Percentiles rank a stretch among this genome's conserved stretches.
Evolutionary conservation across 768 basidiomycete genomes (phyloP).

Genomic region (Amyloporia xantha): DNA sequence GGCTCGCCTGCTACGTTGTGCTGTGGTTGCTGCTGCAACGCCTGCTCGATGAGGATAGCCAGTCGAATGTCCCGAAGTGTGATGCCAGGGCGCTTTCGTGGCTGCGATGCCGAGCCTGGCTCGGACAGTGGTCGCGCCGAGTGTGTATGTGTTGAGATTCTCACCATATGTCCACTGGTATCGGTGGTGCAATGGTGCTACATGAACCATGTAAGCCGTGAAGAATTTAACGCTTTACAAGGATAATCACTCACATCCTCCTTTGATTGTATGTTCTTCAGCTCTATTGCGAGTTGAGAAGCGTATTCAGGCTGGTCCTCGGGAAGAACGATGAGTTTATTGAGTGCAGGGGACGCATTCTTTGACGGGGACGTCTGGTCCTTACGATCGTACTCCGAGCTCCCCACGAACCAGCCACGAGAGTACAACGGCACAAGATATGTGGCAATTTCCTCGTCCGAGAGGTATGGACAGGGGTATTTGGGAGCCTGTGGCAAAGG

Average conservation of each 20-base stretch:
- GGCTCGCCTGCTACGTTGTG: too few relatives aligned
- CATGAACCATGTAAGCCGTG: too few relatives aligned
- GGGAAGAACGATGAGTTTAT: too few relatives aligned
- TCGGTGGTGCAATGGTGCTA: too few relatives aligned
- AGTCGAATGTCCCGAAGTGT: conserved; percentile 47
- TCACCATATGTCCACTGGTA: too few relatives aligned
- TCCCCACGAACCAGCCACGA: conserved; percentile 4
- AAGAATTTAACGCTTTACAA: too few relatives aligned
- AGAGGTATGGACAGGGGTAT: conserved; percentile 18
- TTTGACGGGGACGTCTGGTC: neutral
- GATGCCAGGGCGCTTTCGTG: conserved; percentile 29
- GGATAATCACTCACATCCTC: too few relatives aligned
- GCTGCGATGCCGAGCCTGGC: neutral
- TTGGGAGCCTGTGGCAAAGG: conserved; percentile 8
- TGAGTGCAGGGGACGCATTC: too few relatives aligned
- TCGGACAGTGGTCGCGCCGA: neutral
- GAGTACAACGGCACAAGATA: conserved; percentile 14
- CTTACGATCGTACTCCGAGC: neutral
- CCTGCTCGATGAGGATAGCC: conserved; percentile 34
- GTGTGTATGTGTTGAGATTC: conserved; percentile 3
- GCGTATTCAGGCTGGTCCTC: too few relatives aligned
- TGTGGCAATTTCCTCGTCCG: conserved; percentile 6
- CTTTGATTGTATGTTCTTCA: too few relatives aligned
- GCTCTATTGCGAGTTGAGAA: too few relatives aligned
- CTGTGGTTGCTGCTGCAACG: too few relatives aligned